Conservation (phyloP, 2,329 filamentous ascomycete species). For the Colletotrichum tanaceti region DNA sequence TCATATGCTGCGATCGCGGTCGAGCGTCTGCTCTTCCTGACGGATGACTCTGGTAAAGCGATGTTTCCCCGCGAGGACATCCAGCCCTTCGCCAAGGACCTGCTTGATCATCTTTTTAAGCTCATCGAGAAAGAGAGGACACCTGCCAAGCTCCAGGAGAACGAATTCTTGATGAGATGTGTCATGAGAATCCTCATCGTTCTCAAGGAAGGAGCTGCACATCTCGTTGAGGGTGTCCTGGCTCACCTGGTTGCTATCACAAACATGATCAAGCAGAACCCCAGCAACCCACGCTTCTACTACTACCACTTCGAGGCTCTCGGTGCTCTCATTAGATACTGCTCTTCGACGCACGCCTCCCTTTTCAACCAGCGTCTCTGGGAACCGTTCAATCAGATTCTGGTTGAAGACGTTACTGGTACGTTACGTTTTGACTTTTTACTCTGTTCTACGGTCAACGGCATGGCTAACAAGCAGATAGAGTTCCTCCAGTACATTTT, state of each 20-base stretch:
- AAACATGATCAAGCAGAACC: constrained; percentile 91
- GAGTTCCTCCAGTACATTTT: constrained; percentile 98
- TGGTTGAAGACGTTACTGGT: constrained; percentile 86
- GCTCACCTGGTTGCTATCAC: constrained; percentile 89
- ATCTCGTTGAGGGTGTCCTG: constrained; percentile 82
- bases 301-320: constrained; percentile 98
- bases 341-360: constrained; percentile 72
- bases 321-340: constrained; percentile 85
- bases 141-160: constrained; percentile 95
- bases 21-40: constrained; percentile 90
- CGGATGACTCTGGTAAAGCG: constrained; percentile 78
- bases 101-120: constrained; percentile 89
- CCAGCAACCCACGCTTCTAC: constrained; percentile 97
- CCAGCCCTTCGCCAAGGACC: constrained; percentile 82
- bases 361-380: constrained; percentile 86
- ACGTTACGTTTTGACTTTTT: constrained; percentile 44
- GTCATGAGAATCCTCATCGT: constrained; percentile 98
- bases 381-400: constrained; percentile 81
- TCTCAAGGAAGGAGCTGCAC: constrained; percentile 82
- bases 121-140: constrained; percentile 87
- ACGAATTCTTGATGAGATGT: constrained; percentile 98
- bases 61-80: constrained; percentile 86
- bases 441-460: background rate
- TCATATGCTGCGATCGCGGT: constrained; percentile 97
- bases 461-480: constrained; percentile 52